Percentiles rank a stretch among this genome's conserved stretches.
Evolutionary conservation across 148 eudicot species (phyloP).

Genomic region (Nyssa sinensis): DNA sequence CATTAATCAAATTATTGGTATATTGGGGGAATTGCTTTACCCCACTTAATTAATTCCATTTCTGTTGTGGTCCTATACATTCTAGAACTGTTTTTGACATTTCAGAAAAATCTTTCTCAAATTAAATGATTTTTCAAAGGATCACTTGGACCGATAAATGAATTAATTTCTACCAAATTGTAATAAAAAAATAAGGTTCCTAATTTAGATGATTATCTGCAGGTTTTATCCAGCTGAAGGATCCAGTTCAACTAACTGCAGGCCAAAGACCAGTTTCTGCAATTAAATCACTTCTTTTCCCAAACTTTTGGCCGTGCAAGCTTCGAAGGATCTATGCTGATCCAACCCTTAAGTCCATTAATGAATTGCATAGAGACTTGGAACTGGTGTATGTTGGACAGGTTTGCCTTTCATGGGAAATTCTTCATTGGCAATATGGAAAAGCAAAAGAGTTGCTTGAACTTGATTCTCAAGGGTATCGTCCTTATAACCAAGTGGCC

Average conservation of each 20-base stretch:
- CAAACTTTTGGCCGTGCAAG: conserved; percentile 55
- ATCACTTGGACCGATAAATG: too few relatives aligned
- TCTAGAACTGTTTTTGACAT: too few relatives aligned
- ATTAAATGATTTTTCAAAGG: too few relatives aligned
- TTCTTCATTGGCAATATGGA: conserved; percentile 67
- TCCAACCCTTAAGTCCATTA: conserved; percentile 48
- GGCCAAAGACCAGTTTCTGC: conserved; percentile 47
- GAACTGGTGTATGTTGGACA: conserved; percentile 81
- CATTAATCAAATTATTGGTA: background rate
- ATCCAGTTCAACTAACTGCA: conserved; percentile 34
- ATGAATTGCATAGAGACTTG: conserved; percentile 56
- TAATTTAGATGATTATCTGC: background rate
- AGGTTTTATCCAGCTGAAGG: conserved; percentile 77
- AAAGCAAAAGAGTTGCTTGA: conserved; percentile 53
- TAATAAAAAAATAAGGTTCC: background rate
- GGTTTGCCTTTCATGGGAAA: conserved; percentile 86
- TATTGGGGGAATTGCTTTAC: background rate
- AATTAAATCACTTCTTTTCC: conserved; percentile 44
- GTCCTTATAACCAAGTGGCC: conserved; percentile 57
- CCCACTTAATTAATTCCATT: background rate
- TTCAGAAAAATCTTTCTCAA: too few relatives aligned
- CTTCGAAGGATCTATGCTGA: conserved; percentile 54
- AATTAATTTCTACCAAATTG: too few relatives aligned
- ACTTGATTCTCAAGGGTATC: conserved; percentile 43
- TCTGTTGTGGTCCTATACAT: background rate